Base-by-base conservation (phyloP, 2,329 filamentous ascomycete genomes). In the Stemphylium vesicarium region DNA sequence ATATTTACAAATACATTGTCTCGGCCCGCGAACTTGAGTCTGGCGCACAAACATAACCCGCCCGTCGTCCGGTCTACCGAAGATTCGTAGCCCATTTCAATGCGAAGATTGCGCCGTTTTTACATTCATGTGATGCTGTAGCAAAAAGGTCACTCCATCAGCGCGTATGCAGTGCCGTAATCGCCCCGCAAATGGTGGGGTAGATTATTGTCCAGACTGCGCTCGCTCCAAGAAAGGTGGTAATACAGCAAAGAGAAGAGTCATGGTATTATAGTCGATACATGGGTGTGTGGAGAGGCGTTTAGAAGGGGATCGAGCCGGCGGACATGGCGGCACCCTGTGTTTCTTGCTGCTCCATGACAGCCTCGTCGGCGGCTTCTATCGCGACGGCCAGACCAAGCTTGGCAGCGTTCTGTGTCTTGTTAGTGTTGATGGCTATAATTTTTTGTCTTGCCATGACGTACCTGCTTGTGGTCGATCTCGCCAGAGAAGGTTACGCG, bases 401-500 rank as follows among this genome's bases (percentile, higher is more conserved):
- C 84, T 98, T 98, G 67, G 94, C 91, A 81, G 90, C 85, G 88
- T 95, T 92, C 95, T 99, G 63, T 22, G 12, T 12, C 12, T 35
- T 29, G 63, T 77, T 66, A 75, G 72, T 22, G 35, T 22, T 50
- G 40, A 16, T 31, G 32, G 4, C 35, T 11, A 29, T n/a, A 26
- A 26, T 12, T 9, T 29, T 47, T 13, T 4, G 5, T 11, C n/a
- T 37, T 22, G 22, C 45, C n/a, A 33, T 33, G 15, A 83, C 91
- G 77, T 85, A 97, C 95, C 82, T 93, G 93, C 70, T 88, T 87
- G 80, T 99, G 94, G 79, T 99, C 95, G 72, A 99, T 91, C 75
- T 98, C 95, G 65, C 93, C 94, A 50, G 93, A 92, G 79, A 99
- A 96, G 53, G 93, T 96, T 80, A 99, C 87, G 76, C 89, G 90